A percentile compares a stretch with the other conserved stretches of the same genome.
Conservation (phyloP, 225 moss, liverwort and hornwort genomes). For the Rhytidiadelphus loreus region DNA sequence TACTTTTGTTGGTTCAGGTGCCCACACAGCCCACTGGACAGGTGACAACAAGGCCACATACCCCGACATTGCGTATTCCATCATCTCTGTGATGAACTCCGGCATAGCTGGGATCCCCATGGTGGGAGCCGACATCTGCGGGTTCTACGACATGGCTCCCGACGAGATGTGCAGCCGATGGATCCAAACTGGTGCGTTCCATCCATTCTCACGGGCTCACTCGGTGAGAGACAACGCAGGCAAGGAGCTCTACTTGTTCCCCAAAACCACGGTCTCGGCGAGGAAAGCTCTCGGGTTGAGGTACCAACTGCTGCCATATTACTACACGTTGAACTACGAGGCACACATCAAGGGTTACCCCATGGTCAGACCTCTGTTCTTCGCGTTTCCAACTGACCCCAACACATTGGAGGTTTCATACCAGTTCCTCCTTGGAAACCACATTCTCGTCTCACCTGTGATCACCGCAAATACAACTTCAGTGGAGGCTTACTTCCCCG, state of each 20-base stretch:
- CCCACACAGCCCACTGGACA: slow-evolving; percentile 73
- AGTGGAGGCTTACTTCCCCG: slow-evolving; percentile 33
- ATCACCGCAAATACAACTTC: slow-evolving; percentile 11
- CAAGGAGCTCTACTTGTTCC: slow-evolving; percentile 69
- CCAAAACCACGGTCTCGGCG: slow-evolving; percentile 24
- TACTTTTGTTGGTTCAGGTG: slow-evolving; percentile 61
- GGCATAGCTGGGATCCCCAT: slow-evolving; percentile 72
- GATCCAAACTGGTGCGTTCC: slow-evolving; percentile 81
- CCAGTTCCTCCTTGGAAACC: slow-evolving; percentile 31
- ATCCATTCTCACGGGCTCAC: slow-evolving; percentile 75
- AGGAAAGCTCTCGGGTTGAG: slow-evolving; percentile 38
- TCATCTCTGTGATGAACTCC: slow-evolving; percentile 46
- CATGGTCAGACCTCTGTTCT: slow-evolving; percentile 49
- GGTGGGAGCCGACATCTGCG: slow-evolving; percentile 81
- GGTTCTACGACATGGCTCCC: slow-evolving; percentile 55
- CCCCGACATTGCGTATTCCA: slow-evolving; percentile 47
- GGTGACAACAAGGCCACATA: slow-evolving; percentile 81
- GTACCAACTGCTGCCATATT: slow-evolving; percentile 53
- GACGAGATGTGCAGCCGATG: slow-evolving; percentile 66
- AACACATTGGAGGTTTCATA: slow-evolving; percentile 9
- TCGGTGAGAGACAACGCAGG: slow-evolving; percentile 11
- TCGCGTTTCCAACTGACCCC: slow-evolving; percentile 22
- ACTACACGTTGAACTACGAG: slow-evolving; percentile 61
- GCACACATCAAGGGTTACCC: slow-evolving; percentile 58
- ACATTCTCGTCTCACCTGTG: slow-evolving; percentile 35